Evolutionary conservation across 768 basidiomycete species (phyloP), one percentile per base, ranked within the genome.

Genomic region (Tephrocybe sp.): DNA sequence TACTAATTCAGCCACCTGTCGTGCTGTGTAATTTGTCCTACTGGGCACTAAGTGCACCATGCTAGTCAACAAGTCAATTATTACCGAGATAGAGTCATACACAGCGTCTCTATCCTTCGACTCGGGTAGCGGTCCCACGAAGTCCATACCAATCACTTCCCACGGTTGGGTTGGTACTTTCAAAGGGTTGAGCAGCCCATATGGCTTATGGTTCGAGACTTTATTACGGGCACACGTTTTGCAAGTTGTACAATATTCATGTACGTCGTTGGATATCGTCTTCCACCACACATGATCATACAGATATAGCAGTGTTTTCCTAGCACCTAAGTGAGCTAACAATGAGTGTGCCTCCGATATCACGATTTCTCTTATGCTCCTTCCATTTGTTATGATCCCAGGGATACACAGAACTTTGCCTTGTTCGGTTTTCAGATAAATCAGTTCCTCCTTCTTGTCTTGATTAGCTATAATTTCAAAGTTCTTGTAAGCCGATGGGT

Each of bases 271-370:
- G n/a, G n/a, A n/a, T n/a, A n/a, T n/a, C n/a, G n/a, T n/a, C n/a
- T 18, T 65, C 64, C 59, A 62, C 54, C 59, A 66, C 1, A 64
- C 57, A 34, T 59, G 47, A n/a, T 63, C 59, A 22, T 53, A 45
- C 0, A 66, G 49, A 36, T 65, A 65, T 3, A 19, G 42, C 1
- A 57, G 41, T 18, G 71, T 75, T 42, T 76, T 76, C 3, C 15
- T 13, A 0, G 57, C 16, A 3, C 75, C 70, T 0, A 76, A 46
- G 43, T 76, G 75, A 0, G 71, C 73, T 8, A 75, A 47, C 0
- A 76, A 0, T 75, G 74, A n/a, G n/a, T n/a, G n/a, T n/a, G n/a
- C n/a, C n/a, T n/a, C n/a, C n/a, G n/a, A n/a, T n/a, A n/a, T n/a
- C 0, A 75, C 18, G 0, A 66, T 50, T 42, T 74, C 72, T 0